phyloP scores from a whole-genome alignment of 2,329 filamentous ascomycete species.

The Fusarium pseudoanthophilum region DNA sequence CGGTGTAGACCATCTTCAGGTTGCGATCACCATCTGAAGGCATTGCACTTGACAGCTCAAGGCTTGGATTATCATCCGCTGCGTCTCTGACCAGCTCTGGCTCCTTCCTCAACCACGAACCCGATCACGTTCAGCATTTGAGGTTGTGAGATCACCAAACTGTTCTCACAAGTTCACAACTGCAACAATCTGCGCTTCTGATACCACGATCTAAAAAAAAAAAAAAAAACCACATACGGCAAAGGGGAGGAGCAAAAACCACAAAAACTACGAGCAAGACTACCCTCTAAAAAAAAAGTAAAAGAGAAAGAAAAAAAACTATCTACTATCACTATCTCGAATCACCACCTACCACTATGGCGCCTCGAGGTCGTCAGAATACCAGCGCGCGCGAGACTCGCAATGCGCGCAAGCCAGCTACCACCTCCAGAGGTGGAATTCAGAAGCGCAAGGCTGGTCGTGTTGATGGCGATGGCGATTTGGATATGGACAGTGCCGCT shows the following conservation, averaged over 20 bases:
- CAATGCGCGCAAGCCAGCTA: constrained; percentile 46
- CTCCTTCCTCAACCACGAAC: background rate
- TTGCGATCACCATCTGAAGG: background rate
- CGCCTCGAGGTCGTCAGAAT: constrained; percentile 48
- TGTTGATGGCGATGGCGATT: constrained; percentile 67
- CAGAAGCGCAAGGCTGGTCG: constrained; percentile 58
- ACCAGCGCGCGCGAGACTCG: constrained; percentile 48
- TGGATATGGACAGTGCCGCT: constrained; percentile 64
- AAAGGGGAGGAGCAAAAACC: background rate
- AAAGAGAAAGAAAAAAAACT: background rate
- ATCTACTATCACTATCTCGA: background rate
- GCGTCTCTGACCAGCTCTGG: background rate
- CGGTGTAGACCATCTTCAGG: background rate
- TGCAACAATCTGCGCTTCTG: constrained; percentile 10
- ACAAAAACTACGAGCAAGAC: background rate
- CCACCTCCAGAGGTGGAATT: constrained; percentile 59
- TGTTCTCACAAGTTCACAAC: background rate
- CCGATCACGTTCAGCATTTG: constrained; percentile 1
- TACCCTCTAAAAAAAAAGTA: background rate
- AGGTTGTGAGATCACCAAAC: background rate
- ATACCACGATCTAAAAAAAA: constrained; percentile 5
- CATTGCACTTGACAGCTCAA: background rate
- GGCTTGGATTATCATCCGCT: background rate
- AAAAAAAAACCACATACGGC: background rate
- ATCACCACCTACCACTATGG: constrained; percentile 43